These are phyloP conservation scores for Hanseniaspora osmophila DNA, from an alignment of 805 yeast species.

Conservation along the genomic window DNA sequence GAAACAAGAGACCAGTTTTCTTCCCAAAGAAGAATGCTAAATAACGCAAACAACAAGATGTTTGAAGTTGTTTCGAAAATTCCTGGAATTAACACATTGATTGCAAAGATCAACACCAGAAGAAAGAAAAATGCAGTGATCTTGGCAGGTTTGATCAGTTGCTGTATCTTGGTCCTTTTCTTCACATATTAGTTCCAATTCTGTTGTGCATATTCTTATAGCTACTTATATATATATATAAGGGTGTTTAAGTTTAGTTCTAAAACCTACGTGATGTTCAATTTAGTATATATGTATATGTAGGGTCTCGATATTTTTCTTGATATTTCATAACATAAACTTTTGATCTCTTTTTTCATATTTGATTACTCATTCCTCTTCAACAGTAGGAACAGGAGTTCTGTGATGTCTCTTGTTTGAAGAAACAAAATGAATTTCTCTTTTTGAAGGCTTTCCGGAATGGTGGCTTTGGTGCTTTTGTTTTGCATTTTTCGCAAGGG, in stretches of 20 bases:
- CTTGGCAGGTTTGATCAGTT: constrained; percentile 57
- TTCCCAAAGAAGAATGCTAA: constrained; percentile 53
- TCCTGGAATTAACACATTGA: constrained; percentile 71
- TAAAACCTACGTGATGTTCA: no score
- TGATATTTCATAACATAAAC: no score
- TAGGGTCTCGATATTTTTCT: no score
- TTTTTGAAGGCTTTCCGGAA: neutral
- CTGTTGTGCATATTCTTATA: neutral
- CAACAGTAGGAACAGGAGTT: neutral
- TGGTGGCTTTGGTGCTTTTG: neutral
- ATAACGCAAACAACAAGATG: constrained; percentile 49
- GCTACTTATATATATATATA: neutral
- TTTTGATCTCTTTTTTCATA: no score
- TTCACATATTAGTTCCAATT: constrained; percentile 27
- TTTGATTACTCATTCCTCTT: no score
- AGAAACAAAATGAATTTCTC: neutral
- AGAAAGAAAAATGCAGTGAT: constrained; percentile 78
- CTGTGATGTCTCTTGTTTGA: neutral
- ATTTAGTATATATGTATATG: no score
- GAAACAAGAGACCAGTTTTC: constrained; percentile 77
- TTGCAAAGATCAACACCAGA: constrained; percentile 73
- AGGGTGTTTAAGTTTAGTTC: no score
- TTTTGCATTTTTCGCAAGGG: no score
- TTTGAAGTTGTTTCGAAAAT: constrained; percentile 47
- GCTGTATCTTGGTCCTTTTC: constrained; percentile 58